Percentiles rank a stretch among this genome's conserved stretches.
phyloP scores from a whole-genome alignment of 2,329 filamentous ascomycete genomes.

The Paecilomyces niveus region DNA sequence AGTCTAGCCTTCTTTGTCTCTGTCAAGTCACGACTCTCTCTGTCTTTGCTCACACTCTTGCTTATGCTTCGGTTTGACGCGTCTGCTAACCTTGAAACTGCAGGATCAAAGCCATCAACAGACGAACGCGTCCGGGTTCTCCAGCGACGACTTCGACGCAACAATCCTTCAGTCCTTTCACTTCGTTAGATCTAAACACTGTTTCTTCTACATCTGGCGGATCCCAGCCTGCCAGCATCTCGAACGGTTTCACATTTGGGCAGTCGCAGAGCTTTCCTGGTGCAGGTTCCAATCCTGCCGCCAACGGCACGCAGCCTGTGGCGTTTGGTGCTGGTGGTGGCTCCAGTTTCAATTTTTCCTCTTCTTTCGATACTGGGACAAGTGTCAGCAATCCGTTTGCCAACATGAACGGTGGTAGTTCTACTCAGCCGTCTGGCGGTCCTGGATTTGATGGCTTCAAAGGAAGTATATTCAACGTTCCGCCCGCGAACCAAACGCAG shows the following conservation, averaged over 20 bases:
- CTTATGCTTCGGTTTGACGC: neutral
- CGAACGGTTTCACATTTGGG: slow-evolving; percentile 29
- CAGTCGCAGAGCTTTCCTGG: slow-evolving; percentile 30
- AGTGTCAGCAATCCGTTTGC: slow-evolving; percentile 29
- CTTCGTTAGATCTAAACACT: slow-evolving; percentile 21
- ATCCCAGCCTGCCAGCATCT: slow-evolving; percentile 8
- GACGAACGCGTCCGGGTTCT: slow-evolving; percentile 17
- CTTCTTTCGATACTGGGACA: slow-evolving; percentile 13
- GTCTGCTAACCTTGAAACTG: slow-evolving; percentile 1
- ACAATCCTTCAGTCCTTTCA: slow-evolving; percentile 22
- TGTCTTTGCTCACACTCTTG: neutral
- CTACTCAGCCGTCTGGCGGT: slow-evolving; percentile 12
- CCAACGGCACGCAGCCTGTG: slow-evolving; percentile 21
- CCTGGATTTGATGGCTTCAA: slow-evolving; percentile 22
- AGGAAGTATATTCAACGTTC: slow-evolving; percentile 25
- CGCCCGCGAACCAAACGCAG: slow-evolving; percentile 14
- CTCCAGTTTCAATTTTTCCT: slow-evolving; percentile 26
- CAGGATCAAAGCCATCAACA: slow-evolving; percentile 23
- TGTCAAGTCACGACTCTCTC: neutral
- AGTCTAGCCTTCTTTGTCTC: neutral
- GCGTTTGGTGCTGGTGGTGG: slow-evolving; percentile 22
- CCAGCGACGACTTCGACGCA: slow-evolving; percentile 8
- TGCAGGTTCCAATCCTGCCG: slow-evolving; percentile 13
- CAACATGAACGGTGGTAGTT: slow-evolving; percentile 15
- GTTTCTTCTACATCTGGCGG: slow-evolving; percentile 14